Evolutionary conservation across 805 yeast species (phyloP).

Genomic region (Schizosaccharomyces octosporus): DNA sequence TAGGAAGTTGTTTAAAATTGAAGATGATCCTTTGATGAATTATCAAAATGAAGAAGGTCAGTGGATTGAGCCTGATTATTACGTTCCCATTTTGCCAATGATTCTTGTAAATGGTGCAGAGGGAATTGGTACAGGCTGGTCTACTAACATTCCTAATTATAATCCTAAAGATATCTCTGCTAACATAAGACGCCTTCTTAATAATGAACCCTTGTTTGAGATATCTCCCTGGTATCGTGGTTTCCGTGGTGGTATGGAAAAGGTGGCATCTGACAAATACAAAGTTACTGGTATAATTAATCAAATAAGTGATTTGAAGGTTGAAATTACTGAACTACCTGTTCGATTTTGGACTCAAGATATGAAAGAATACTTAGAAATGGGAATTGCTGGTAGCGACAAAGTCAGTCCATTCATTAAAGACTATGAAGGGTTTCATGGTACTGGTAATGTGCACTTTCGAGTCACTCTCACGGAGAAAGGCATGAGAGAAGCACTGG

Average conservation of each 20-base stretch:
- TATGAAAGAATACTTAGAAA: conserved; percentile 60
- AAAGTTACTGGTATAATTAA: conserved; percentile 60
- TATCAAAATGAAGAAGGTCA: conserved; percentile 83
- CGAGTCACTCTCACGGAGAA: conserved; percentile 47
- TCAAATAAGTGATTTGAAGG: conserved; percentile 49
- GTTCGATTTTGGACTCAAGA: conserved; percentile 78
- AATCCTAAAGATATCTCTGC: conserved; percentile 64
- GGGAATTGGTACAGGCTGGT: conserved; percentile 99
- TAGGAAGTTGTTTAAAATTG: conserved; percentile 45
- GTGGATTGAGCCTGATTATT: conserved; percentile 89
- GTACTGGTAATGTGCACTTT: conserved; percentile 44
- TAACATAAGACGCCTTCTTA: conserved; percentile 50
- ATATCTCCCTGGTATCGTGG: conserved; percentile 90
- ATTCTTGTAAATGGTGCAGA: conserved; percentile 86
- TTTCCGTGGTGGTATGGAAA: conserved; percentile 68
- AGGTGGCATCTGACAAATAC: conserved; percentile 38
- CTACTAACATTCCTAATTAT: conserved; percentile 72
- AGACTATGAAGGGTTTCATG: conserved; percentile 87
- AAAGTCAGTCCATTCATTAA: conserved; percentile 65
- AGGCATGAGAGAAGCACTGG: conserved; percentile 59
- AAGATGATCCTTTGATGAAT: conserved; percentile 52
- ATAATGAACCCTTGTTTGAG: conserved; percentile 37
- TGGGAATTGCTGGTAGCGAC: conserved; percentile 51
- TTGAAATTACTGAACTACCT: conserved; percentile 83
- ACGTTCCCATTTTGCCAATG: conserved; percentile 83